phyloP scores from a whole-genome alignment of 805 yeast genomes.

The Lachancea sp. region DNA sequence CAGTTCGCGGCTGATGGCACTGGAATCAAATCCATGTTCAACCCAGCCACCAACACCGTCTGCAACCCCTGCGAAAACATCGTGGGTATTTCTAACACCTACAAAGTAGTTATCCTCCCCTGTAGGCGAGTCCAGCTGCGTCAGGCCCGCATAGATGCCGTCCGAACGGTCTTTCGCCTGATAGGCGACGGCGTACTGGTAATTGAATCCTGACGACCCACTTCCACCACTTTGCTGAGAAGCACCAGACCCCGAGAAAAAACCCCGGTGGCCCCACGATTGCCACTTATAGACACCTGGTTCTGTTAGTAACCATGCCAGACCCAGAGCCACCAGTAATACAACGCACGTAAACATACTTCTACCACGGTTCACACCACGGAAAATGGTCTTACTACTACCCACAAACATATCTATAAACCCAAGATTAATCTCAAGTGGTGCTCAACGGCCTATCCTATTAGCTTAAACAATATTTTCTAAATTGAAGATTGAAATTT shows the following conservation, averaged over 20 bases:
- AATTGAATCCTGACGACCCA: constrained; percentile 31
- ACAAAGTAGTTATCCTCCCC: constrained; percentile 75
- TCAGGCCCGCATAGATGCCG: constrained; percentile 33
- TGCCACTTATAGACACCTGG: constrained; percentile 5
- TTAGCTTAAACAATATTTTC: no score
- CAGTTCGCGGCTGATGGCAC: constrained; percentile 77
- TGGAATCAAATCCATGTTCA: constrained; percentile 83
- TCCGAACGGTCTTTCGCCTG: constrained; percentile 67
- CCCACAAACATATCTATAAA: constrained; percentile 3
- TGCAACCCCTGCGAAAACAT: constrained; percentile 68
- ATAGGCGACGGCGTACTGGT: constrained; percentile 60
- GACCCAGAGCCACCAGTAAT: constrained; percentile 3
- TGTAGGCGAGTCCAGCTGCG: constrained; percentile 47
- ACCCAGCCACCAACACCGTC: constrained; percentile 99
- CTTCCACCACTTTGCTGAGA: neutral
- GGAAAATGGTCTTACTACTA: constrained; percentile 1
- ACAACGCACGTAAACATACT: constrained; percentile 4
- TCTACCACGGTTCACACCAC: constrained; percentile 3
- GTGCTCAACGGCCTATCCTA: no score
- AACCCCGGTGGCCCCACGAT: constrained; percentile 4
- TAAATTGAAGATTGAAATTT: no score
- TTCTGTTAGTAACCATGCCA: constrained; percentile 7
- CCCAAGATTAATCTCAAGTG: neutral
- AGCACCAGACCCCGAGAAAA: constrained; percentile 6
- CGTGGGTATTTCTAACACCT: constrained; percentile 23